phyloP scores from a whole-genome alignment of 306 rosid genomes.

The Chamaecrista fasciculata region DNA sequence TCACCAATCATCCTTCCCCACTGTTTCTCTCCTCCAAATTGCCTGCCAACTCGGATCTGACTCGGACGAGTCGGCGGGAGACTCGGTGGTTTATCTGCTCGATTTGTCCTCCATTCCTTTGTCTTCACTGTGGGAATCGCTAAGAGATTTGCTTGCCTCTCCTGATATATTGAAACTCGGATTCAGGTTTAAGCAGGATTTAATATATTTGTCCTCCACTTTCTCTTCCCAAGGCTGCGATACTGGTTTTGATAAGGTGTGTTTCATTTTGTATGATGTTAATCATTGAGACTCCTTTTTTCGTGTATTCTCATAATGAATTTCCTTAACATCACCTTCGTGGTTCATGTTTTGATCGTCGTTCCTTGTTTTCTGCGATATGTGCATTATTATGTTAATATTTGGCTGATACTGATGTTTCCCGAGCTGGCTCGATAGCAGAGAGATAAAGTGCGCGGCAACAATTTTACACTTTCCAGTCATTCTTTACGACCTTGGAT shows the following conservation, averaged over 20 bases:
- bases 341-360: neutral
- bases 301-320: neutral
- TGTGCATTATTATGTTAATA: neutral
- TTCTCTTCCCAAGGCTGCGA: constrained; percentile 62
- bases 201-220: constrained; percentile 66
- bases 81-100: constrained; percentile 58
- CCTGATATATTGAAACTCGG: constrained; percentile 77
- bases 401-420: neutral
- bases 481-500: neutral
- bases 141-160: constrained; percentile 52
- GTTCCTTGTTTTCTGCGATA: neutral
- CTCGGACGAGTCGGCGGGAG: constrained; percentile 33
- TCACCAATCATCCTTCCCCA: constrained; percentile 49
- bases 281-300: neutral
- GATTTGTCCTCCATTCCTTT: constrained; percentile 62
- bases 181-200: constrained; percentile 87
- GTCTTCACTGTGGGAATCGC: constrained; percentile 54
- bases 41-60: constrained; percentile 54
- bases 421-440: neutral
- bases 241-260: constrained; percentile 67
- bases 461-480: neutral
- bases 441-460: neutral
- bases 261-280: constrained; percentile 14
- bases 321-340: neutral
- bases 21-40: constrained; percentile 75